These are phyloP conservation scores for Raffaelea deltoideospora DNA, from an alignment of 2,329 filamentous ascomycete species.

Conservation along the genomic window DNA sequence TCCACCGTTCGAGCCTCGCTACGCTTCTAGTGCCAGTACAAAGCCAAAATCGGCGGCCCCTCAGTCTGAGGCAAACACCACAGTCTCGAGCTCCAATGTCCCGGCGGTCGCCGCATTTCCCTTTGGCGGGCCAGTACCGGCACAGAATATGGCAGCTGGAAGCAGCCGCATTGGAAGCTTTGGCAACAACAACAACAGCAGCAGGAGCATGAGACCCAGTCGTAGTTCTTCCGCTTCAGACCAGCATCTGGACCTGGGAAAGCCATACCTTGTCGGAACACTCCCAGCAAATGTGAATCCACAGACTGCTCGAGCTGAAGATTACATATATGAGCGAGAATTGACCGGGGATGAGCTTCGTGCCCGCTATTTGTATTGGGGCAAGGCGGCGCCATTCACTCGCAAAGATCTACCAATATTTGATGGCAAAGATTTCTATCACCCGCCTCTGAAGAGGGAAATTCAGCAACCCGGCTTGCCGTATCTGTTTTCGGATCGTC, in stretches of 20 bases:
- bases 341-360: constrained; percentile 43
- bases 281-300: constrained; percentile 28
- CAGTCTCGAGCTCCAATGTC: no score
- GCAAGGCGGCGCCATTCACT: constrained; percentile 33
- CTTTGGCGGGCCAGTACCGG: no score
- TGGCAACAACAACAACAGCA: background rate
- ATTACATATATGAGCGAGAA: constrained; percentile 40
- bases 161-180: background rate
- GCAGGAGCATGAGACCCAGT: background rate
- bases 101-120: no score
- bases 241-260: constrained; percentile 6
- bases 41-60: no score
- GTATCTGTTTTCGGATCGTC: background rate
- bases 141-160: no score
- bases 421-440: constrained; percentile 50
- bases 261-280: constrained; percentile 40
- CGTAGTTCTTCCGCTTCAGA: constrained; percentile 6
- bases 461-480: background rate
- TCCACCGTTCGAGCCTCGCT: constrained; percentile 31
- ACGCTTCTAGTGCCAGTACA: background rate
- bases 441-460: constrained; percentile 28
- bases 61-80: no score
- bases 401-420: constrained; percentile 44
- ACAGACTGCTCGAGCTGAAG: constrained; percentile 25
- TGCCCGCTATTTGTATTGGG: constrained; percentile 47